A percentile compares a stretch with the other conserved stretches of the same genome.
Conservation (phyloP, 768 basidiomycete species). For the Leucogyrophana mollusca region DNA sequence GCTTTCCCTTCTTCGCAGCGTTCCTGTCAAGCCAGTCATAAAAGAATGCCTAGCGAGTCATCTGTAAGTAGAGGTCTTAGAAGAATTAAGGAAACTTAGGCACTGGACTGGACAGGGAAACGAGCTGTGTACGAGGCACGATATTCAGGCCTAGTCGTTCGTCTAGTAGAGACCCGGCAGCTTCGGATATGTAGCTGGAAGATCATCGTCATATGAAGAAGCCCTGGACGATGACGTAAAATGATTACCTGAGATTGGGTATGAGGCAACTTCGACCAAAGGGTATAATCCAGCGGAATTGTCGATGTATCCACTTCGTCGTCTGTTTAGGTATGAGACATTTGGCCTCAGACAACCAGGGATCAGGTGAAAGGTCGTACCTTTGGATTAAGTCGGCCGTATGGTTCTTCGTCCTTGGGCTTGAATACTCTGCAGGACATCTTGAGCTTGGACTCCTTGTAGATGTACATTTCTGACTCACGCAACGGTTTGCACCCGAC, state of each 20-base stretch:
- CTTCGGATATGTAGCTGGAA: conserved; percentile 81
- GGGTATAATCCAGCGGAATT: conserved; percentile 87
- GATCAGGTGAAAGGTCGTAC: too few species aligned
- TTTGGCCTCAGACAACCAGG: too few species aligned
- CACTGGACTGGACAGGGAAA: conserved; percentile 74
- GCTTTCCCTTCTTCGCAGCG: conserved; percentile 80
- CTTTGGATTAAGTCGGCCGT: conserved; percentile 86
- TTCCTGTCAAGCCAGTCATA: conserved; percentile 90
- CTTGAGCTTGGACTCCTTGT: not conserved
- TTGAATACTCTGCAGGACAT: conserved; percentile 70
- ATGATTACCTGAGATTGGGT: conserved; percentile 74
- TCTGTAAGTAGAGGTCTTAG: conserved; percentile 2
- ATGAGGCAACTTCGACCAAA: conserved; percentile 89
- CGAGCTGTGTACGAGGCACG: conserved; percentile 84
- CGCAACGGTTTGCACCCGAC: conserved; percentile 78
- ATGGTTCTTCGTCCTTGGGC: conserved; percentile 89
- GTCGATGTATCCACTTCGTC: conserved; percentile 87
- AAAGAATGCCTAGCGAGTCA: conserved; percentile 68
- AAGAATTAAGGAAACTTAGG: conserved; percentile 6
- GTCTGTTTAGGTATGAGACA: conserved; percentile 45
- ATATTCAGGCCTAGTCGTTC: conserved; percentile 71
- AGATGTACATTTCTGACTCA: conserved; percentile 37
- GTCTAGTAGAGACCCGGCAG: conserved; percentile 84
- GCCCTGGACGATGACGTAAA: not conserved
- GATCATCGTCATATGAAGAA: not conserved